phyloP scores from a whole-genome alignment of 1,139 yeast genomes.

The Pneumocystis wakefieldiae region DNA sequence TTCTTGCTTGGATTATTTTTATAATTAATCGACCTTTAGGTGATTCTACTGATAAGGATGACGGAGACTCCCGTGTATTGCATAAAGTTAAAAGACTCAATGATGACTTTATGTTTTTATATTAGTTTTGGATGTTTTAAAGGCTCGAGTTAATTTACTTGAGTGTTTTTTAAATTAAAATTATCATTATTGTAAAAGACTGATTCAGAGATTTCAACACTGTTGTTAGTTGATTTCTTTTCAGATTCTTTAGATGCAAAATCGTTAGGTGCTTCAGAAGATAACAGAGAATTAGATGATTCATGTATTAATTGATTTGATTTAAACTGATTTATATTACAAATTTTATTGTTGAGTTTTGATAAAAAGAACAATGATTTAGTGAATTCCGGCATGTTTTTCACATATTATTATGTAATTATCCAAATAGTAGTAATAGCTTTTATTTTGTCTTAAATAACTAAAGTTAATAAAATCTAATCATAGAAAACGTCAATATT shows the following conservation, averaged over 20 bases:
- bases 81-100: neutral
- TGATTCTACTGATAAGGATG: constrained; percentile 13
- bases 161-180: neutral
- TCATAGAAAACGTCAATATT: neutral
- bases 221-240: neutral
- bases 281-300: neutral
- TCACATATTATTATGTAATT: neutral
- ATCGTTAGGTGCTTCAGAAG: neutral
- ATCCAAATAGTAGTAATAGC: neutral
- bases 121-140: neutral
- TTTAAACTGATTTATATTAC: neutral
- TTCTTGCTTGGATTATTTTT: constrained; percentile 63
- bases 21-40: constrained; percentile 59
- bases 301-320: neutral
- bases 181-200: neutral
- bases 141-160: neutral
- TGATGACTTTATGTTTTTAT: neutral
- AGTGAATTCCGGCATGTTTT: neutral
- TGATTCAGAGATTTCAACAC: neutral
- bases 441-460: neutral
- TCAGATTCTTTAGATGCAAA: neutral
- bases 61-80: neutral
- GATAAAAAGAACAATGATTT: neutral
- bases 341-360: neutral
- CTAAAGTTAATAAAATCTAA: neutral